Base-by-base conservation (phyloP, 305 asterid species). In the Fraxinus angustifolia region DNA sequence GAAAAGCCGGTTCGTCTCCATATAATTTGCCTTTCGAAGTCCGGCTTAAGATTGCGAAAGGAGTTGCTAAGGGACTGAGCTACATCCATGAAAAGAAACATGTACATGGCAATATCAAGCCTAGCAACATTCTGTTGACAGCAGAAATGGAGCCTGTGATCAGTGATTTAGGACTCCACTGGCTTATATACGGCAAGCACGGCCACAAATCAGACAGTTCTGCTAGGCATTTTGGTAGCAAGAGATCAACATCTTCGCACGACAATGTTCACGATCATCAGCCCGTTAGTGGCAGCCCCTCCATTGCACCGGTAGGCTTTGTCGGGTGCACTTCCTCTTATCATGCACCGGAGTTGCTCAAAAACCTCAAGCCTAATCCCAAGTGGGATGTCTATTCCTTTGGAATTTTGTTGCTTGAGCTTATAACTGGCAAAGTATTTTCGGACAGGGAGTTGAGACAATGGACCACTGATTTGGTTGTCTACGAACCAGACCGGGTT, bases 371-470 rank as follows among this genome's bases (percentile, higher is more conserved):
- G 82, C 97, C 97, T 40, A 89, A 82, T 45, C 87, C 93, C 14
- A 94, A 92, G 79, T 96, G 98, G 99, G 99, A 96, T 68, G 99
- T 92, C 12, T 96, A 92, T 88, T 94, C 99, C 6, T 93, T 94
- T 12, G 99, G 99, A 31, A 83, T 96, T 28, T 75, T 96, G 78
- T 80, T 94, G 83, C 94, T 96, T 1, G 98, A 94, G 83, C 85
- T 96, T 2, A 73, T 96, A 12, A 92, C 97, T 0, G 98, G 99
- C 8, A 94, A 90, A 76, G 92, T 91, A 2, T 93, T 93, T 76
- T 90, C 97, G 0, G 92, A 84, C 31, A 85, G 89, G 79, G 99
- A 96, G 85, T 58, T 94, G 82, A 81, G 92, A 23, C 92, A 89
- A 42, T 92, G 96, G 94, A 82, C 85, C 11, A 53, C 30, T 3